Evolutionary conservation across 331 rosid species (phyloP).

Genomic region (Prunus yedoensis): DNA sequence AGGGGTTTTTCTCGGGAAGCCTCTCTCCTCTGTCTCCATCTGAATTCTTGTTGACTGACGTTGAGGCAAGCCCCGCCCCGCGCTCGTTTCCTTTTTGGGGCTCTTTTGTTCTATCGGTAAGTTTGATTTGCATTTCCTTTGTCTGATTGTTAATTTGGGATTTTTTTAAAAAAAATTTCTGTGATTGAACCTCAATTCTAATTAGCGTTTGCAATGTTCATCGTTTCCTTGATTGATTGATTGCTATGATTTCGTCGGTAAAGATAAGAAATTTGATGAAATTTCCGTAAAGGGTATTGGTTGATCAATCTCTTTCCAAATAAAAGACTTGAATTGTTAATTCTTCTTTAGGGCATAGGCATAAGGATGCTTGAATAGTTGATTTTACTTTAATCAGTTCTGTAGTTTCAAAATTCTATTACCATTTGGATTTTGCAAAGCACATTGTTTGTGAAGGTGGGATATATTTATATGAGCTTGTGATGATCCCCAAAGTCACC

Average conservation of each 20-base stretch:
- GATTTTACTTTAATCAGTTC: neutral
- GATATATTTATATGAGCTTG: neutral
- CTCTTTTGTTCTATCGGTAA: neutral
- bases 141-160: neutral
- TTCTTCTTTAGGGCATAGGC: slow-evolving; percentile 5
- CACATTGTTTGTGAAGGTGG: neutral
- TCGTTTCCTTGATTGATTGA: neutral
- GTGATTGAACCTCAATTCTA: neutral
- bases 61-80: slow-evolving; percentile 2
- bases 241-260: neutral
- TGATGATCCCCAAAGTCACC: slow-evolving; percentile 3
- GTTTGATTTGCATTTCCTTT: neutral
- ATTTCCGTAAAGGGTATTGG: neutral
- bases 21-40: neutral
- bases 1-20: neutral
- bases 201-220: neutral
- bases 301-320: neutral
- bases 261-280: neutral
- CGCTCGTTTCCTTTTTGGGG: neutral
- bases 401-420: neutral
- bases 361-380: neutral
- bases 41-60: slow-evolving; percentile 14
- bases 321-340: neutral
- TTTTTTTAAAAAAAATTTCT: neutral
- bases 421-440: neutral